Percentiles rank a stretch among this genome's conserved stretches.
phyloP scores from a whole-genome alignment of 768 basidiomycete species.

The Suillus placidus region DNA sequence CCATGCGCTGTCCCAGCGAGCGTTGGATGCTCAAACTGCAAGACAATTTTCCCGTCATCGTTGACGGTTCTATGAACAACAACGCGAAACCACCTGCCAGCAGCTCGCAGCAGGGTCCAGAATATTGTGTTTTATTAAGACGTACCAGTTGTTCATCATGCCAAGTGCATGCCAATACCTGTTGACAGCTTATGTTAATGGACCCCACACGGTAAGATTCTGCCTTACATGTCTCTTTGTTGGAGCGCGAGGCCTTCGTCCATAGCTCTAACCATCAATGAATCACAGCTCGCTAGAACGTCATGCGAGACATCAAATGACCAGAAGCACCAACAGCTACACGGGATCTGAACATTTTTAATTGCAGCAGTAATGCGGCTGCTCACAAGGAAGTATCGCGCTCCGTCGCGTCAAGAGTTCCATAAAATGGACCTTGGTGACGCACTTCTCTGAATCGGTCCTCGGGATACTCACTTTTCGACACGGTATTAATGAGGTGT shows the following conservation, averaged over 20 bases:
- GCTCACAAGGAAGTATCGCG: slow-evolving; percentile 51
- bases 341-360: neutral
- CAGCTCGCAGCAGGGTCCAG: neutral
- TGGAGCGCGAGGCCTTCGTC: slow-evolving; percentile 56
- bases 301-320: slow-evolving; percentile 38
- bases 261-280: slow-evolving; percentile 54
- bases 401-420: slow-evolving; percentile 49
- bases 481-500: neutral
- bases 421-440: slow-evolving; percentile 45
- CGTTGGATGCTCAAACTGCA: slow-evolving; percentile 64
- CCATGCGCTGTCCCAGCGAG: slow-evolving; percentile 47
- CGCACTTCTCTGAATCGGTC: slow-evolving; percentile 47
- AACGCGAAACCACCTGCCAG: slow-evolving; percentile 58
- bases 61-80: slow-evolving; percentile 42
- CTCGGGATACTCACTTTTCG: slow-evolving; percentile 46
- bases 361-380: neutral
- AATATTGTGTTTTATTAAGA: neutral
- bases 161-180: slow-evolving; percentile 55
- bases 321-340: slow-evolving; percentile 65
- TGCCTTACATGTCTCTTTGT: slow-evolving; percentile 51
- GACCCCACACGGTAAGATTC: neutral
- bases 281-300: slow-evolving; percentile 37
- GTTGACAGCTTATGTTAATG: slow-evolving; percentile 12
- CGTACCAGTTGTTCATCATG: slow-evolving; percentile 59
- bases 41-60: slow-evolving; percentile 21